Evolutionary conservation across 2,329 filamentous ascomycete genomes (phyloP), one percentile per base, ranked within the genome.

Genomic region (Endocalyx cinctus): DNA sequence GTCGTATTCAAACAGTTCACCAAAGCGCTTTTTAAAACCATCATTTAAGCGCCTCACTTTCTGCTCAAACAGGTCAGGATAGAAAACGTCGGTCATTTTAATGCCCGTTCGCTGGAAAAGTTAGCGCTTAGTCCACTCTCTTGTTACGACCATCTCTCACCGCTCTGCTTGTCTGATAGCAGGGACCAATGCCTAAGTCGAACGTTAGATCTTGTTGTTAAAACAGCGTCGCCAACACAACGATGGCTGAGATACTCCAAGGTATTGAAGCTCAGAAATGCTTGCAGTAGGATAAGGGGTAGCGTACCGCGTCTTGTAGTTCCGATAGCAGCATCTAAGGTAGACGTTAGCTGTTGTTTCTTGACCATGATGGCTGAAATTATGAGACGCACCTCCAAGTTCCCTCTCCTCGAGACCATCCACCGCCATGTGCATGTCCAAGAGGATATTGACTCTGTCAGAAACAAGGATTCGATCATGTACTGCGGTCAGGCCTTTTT

Each of bases 51-150:
- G 62, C 25, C 79, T 70, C 26, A 87, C 59, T 57, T 82, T 83
- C 19, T 56, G 51, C 60, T 84, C 82, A 46, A 88, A 86, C 8
- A 69, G 51, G 22, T 70, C 64, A 55, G 75, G 70, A 53, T 82
- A 63, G 55, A 86, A 85, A 46, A 87, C 67, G 38, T 87, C 81
- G 34, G 67, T 66, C 35, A 84, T 65, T 49, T 72, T 72, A 39
- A 88, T 67, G 31, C 83, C 84, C 47, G 68, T 82, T 48, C 84
- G 68, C n/a, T n/a, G n/a, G n/a, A n/a, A n/a, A n/a, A n/a, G n/a
- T n/a, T n/a, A n/a, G n/a, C n/a, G n/a, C n/a, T n/a, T n/a, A n/a
- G n/a, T n/a, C n/a, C n/a, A n/a, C n/a, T n/a, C n/a, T n/a, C n/a
- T n/a, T n/a, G n/a, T n/a, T n/a, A n/a, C n/a, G n/a, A n/a, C n/a